Percentiles rank a stretch among this genome's conserved stretches.
These are phyloP conservation scores for Backusella tarrabulga DNA, from an alignment of 192 early-diverging fungal genomes.

Conservation along the genomic window DNA sequence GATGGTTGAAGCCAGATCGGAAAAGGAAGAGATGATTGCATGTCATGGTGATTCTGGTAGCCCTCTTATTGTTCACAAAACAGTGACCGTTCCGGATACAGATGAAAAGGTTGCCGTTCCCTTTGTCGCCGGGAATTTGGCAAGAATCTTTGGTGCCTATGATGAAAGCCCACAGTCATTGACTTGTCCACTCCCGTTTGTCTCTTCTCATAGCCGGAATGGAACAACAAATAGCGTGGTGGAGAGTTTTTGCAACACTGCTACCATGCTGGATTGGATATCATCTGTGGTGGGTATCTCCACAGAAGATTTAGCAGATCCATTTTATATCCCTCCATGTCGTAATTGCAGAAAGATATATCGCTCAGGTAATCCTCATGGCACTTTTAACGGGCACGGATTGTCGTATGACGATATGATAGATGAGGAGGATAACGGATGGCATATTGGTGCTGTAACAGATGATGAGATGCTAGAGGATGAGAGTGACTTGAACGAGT, in stretches of 20 bases:
- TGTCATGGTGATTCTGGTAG: slow-evolving; percentile 37
- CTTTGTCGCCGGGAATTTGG: slow-evolving; percentile 14
- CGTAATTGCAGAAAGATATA: not conserved
- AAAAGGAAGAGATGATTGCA: slow-evolving; percentile 8
- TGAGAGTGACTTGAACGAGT: not conserved
- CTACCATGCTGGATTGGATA: slow-evolving; percentile 15
- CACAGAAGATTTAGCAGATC: not conserved
- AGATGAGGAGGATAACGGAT: not conserved
- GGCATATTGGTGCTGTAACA: not conserved
- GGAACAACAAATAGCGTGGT: not conserved
- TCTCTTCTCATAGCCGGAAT: not conserved
- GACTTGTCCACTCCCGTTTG: slow-evolving; percentile 15
- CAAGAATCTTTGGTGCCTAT: slow-evolving; percentile 23
- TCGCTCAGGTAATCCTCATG: not conserved
- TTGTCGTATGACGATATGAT: not conserved
- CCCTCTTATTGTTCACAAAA: slow-evolving; percentile 14
- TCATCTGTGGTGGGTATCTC: not conserved
- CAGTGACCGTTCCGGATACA: not conserved
- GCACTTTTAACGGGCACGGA: not conserved
- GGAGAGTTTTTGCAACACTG: slow-evolving; percentile 10
- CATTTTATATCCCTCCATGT: not conserved
- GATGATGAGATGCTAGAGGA: not conserved
- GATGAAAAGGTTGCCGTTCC: not conserved
- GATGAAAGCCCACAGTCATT: slow-evolving; percentile 6
- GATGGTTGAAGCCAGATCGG: slow-evolving; percentile 16